Base-by-base conservation (phyloP, 1,284 basidiomycete species). In the Kwoniella shivajii region DNA sequence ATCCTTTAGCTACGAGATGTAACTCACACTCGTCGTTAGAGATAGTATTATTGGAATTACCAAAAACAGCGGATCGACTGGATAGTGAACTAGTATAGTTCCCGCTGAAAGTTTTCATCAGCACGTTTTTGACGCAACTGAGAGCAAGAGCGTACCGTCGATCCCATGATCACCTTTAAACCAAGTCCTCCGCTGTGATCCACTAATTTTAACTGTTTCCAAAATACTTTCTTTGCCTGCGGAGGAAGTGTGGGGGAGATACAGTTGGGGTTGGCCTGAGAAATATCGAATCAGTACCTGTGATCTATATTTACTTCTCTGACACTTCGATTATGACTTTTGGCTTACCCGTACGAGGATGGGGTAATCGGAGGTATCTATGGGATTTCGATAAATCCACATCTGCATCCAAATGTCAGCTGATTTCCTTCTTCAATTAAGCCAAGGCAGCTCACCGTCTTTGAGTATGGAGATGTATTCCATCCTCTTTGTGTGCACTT, bases 1-100 rank as follows among this genome's bases (percentile, higher is more conserved):
- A 9, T 10, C 26, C 11, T 20, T 30, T 18, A 24, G 18, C 29
- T 44, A n/a, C n/a, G n/a, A 27, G 39, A 26, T 39, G 7, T n/a
- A 47, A 63, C 69, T 55, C 24, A 71, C 66, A n/a, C 26, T 46
- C 13, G 24, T 22, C 5, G 27, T 37, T 3, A 76, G 54, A 11
- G 66, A 59, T 3, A 69, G 44, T 6, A 73, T 62, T 9, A 75
- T 46, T 1, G 75, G 75, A 2, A 74, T 65, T 6, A 73, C 67
- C 26, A 76, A 63, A 54, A 72, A 76, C 13, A 75, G 50, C 1
- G 75, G 67, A 49, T 76, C 75, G 22, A 75, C 57, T 13, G 71
- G 67, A 34, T 67, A 60, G 50, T 76, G 73, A 3, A 76, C 33
- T 1, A 76, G 54, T 11, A 76, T 66, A 9, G 51, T 61, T 0